Conservation (phyloP, 2,329 filamentous ascomycete genomes). For the Huntiella bhutanensis region DNA sequence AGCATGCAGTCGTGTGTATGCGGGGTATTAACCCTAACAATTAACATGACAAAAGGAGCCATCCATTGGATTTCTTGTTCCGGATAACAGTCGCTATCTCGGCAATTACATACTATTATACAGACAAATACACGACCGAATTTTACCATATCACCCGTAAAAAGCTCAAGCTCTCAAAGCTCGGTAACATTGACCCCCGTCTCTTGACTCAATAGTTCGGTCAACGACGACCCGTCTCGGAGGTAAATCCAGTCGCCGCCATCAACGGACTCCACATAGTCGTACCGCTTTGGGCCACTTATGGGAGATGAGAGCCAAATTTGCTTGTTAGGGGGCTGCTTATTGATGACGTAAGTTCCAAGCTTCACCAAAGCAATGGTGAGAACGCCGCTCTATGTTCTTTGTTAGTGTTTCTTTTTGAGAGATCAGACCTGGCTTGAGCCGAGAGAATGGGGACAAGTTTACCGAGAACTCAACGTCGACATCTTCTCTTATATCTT, state of each 20-base stretch:
- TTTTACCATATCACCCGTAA: too few relatives aligned
- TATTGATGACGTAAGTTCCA: slow-evolving; percentile 89
- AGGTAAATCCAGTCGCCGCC: slow-evolving; percentile 82
- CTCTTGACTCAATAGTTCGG: slow-evolving; percentile 55
- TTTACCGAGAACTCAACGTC: slow-evolving; percentile 81
- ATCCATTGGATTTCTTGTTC: too few relatives aligned
- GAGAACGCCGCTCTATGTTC: slow-evolving; percentile 59
- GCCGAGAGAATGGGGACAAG: slow-evolving; percentile 12
- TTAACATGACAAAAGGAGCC: too few relatives aligned
- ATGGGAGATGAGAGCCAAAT: slow-evolving; percentile 91
- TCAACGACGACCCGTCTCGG: slow-evolving; percentile 61
- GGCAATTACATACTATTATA: too few relatives aligned
- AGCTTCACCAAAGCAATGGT: slow-evolving; percentile 49
- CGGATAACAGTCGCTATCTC: too few relatives aligned
- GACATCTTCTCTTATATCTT: slow-evolving; percentile 55
- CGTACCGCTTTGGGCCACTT: slow-evolving; percentile 83
- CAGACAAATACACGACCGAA: too few relatives aligned
- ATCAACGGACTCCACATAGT: slow-evolving; percentile 61
- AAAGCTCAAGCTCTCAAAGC: too few relatives aligned
- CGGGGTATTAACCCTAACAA: too few relatives aligned
- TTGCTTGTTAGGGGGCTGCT: slow-evolving; percentile 92
- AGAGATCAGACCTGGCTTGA: too few relatives aligned
- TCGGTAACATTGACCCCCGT: slow-evolving; percentile 44
- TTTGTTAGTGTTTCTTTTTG: slow-evolving; percentile 4
- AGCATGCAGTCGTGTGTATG: too few relatives aligned